Base-by-base conservation (phyloP, 495 filamentous ascomycete genomes). In the Neurospora sublineolata region DNA sequence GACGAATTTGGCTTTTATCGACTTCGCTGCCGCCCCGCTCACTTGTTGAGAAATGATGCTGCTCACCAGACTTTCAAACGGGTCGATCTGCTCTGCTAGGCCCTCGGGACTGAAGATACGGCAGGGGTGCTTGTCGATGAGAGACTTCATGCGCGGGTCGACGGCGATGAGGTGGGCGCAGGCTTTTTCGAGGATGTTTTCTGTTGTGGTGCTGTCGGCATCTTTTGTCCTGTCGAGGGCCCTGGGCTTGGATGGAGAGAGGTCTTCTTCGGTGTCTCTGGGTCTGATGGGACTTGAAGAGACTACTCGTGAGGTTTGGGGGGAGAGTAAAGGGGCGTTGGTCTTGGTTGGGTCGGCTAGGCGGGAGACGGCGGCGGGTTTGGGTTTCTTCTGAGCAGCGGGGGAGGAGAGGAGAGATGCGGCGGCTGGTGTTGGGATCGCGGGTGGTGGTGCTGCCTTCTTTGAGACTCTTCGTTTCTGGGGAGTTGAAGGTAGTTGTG, bases 31-130 rank as follows among this genome's bases (percentile, higher is more conserved):
- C 4, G 93, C 92, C 20, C 94, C 93, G 20, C 93, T 95, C 14
- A 99, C 94, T 79, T 99, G 95, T 80, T 99, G 95, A 60, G 92
- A 92, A 72, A 98, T 97, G 75, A 99, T 97, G 67, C 93, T 90
- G 78, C 88, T 92, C 33, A 86, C 86, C 46, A 99, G 86, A 70
- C 89, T 90, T 69, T 88, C 89, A 78, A 97, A 99, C 4, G 95
- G 94, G 79, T 98, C 92, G 73, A 97, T 86, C 73, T 88, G 82
- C 81, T 97, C 94, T 20, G 89, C 87, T 20, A 99, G 81, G 0
- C 93, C 94, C 69, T 91, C 89, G 3, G 93, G 87, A 8, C 91
- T 92, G 81, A 97, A 97, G 14, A 95, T 77, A 42, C 82, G 80
- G 77, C 95, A 99, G 68, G 84, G 89, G 77, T 98, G 86, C 73